Conservation (phyloP, 768 basidiomycete species). For the Rossbeevera mucosa region DNA sequence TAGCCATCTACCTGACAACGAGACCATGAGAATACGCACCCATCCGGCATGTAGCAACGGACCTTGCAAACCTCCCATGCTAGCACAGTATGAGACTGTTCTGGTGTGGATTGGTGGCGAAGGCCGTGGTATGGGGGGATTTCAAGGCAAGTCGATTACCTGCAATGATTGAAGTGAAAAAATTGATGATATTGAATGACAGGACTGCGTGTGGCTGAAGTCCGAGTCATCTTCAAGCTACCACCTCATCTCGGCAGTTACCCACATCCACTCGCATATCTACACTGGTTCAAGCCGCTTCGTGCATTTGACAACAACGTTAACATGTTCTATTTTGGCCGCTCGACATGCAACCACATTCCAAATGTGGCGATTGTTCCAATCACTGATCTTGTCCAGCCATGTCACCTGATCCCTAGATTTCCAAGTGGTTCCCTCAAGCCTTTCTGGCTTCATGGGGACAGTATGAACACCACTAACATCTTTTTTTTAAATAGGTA, state of each 20-base stretch:
- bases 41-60: too few relatives aligned
- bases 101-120: neutral
- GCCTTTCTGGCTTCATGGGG: too few relatives aligned
- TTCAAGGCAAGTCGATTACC: neutral
- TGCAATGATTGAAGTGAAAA: neutral
- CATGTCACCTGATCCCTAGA: neutral
- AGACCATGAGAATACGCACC: too few relatives aligned
- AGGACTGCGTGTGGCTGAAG: neutral
- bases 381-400: neutral
- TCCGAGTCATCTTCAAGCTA: neutral
- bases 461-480: too few relatives aligned
- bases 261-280: neutral
- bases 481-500: too few relatives aligned
- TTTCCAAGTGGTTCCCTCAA: neutral
- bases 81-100: too few relatives aligned
- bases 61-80: too few relatives aligned
- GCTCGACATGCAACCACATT: neutral
- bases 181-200: neutral
- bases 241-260: neutral
- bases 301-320: neutral
- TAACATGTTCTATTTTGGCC: neutral
- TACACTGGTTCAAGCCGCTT: neutral
- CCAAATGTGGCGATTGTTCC: neutral
- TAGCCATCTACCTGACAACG: too few relatives aligned
- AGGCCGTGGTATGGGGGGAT: neutral